A percentile compares a stretch with the other conserved stretches of the same genome.
These are phyloP conservation scores for Erythrophleum ivorense DNA, from an alignment of 331 rosid species.

Conservation along the genomic window DNA sequence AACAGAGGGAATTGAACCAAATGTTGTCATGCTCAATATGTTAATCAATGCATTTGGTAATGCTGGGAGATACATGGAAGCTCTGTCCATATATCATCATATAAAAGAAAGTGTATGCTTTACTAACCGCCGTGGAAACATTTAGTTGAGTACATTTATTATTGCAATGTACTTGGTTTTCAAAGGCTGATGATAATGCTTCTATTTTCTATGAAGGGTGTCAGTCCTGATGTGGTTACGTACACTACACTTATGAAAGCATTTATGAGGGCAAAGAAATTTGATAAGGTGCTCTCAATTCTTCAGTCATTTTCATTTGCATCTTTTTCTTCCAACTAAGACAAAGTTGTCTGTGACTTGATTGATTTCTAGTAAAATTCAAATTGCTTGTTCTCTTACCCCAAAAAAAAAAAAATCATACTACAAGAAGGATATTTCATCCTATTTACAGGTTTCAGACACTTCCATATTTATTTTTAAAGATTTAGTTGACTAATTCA, in stretches of 20 bases:
- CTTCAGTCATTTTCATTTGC: slow-evolving; percentile 19
- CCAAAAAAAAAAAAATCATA: neutral
- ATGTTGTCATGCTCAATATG: slow-evolving; percentile 48
- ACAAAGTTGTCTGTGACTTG: neutral
- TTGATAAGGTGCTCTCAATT: slow-evolving; percentile 48
- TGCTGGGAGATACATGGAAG: slow-evolving; percentile 61
- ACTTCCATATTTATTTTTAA: neutral
- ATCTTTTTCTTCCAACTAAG: slow-evolving; percentile 20
- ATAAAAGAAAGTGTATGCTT: slow-evolving; percentile 75
- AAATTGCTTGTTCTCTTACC: neutral
- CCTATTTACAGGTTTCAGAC: neutral
- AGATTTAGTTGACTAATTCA: slow-evolving; percentile 12
- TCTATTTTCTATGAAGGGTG: slow-evolving; percentile 58
- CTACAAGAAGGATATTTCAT: slow-evolving; percentile 1
- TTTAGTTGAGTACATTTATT: slow-evolving; percentile 10
- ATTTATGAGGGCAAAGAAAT: slow-evolving; percentile 66
- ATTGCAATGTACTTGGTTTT: slow-evolving; percentile 6
- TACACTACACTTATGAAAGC: slow-evolving; percentile 88
- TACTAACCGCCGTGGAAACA: neutral
- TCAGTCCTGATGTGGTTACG: slow-evolving; percentile 73
- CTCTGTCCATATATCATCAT: slow-evolving; percentile 67
- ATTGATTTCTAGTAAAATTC: neutral
- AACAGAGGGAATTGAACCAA: slow-evolving; percentile 45
- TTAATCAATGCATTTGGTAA: slow-evolving; percentile 70
- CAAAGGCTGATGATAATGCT: slow-evolving; percentile 37